phyloP scores from a whole-genome alignment of 2,329 filamentous ascomycete species.

The Teratosphaeria pseudoeucalypti region DNA sequence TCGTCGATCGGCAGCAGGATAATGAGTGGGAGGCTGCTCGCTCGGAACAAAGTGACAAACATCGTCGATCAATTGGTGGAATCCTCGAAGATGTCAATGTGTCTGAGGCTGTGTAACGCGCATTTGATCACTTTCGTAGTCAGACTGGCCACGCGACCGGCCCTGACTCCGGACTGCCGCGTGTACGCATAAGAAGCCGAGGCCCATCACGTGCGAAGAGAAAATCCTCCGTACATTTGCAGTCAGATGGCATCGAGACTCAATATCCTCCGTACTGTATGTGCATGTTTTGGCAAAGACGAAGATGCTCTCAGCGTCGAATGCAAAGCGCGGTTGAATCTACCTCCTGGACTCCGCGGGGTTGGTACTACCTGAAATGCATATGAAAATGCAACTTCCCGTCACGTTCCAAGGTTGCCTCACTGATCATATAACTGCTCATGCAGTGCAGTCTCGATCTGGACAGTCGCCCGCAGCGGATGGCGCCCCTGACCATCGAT shows the following conservation, averaged over 20 bases:
- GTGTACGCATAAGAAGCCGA: neutral
- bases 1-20: neutral
- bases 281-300: no score
- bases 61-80: neutral
- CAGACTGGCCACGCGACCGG: neutral
- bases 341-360: no score
- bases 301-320: no score
- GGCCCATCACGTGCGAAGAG: neutral
- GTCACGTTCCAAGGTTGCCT: neutral
- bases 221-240: no score
- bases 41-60: neutral
- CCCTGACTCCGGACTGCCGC: neutral
- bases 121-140: neutral
- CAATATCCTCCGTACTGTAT: neutral
- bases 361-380: neutral
- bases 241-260: neutral
- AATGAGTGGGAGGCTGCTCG: neutral
- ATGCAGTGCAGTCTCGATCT: neutral
- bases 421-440: neutral
- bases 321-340: no score
- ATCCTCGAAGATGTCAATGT: neutral
- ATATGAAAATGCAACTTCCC: neutral
- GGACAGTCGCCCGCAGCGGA: neutral
- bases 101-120: neutral
- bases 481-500: neutral